phyloP scores from a whole-genome alignment of 495 filamentous ascomycete genomes.

The Aspergillus nanangensis region DNA sequence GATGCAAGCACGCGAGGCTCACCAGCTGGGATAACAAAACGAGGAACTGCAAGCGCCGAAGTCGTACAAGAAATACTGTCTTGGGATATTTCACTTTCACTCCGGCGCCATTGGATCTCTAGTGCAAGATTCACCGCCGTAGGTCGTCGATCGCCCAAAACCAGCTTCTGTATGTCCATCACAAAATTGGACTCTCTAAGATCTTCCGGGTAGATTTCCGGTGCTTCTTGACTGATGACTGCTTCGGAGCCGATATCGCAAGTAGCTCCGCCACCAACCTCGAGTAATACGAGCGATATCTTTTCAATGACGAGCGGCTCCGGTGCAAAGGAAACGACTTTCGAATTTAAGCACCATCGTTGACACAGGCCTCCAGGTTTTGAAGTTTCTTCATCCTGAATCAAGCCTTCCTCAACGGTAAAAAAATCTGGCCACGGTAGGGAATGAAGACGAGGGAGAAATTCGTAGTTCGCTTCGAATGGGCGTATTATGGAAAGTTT shows the following conservation, averaged over 20 bases:
- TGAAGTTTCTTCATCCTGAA: constrained; percentile 18
- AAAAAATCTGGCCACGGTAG: constrained; percentile 87
- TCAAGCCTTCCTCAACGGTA: constrained; percentile 38
- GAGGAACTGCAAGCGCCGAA: constrained; percentile 69
- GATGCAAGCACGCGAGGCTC: constrained; percentile 86
- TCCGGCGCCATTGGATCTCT: constrained; percentile 69
- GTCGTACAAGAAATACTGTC: constrained; percentile 21
- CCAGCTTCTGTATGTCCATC: constrained; percentile 64
- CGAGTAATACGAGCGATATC: constrained; percentile 52
- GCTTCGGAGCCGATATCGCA: constrained; percentile 41
- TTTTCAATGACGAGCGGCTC: constrained; percentile 66
- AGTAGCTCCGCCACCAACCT: constrained; percentile 48
- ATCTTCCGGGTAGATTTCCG: constrained; percentile 54
- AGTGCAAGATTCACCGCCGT: constrained; percentile 71
- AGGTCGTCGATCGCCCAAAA: constrained; percentile 74
- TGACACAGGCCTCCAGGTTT: constrained; percentile 66
- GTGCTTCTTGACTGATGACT: constrained; percentile 25
- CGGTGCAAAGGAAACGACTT: constrained; percentile 68
- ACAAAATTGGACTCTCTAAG: constrained; percentile 67
- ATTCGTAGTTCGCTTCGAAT: constrained; percentile 85
- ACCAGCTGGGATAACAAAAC: constrained; percentile 69
- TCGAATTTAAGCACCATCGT: constrained; percentile 70
- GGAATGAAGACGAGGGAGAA: constrained; percentile 69
- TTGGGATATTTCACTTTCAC: constrained; percentile 3
- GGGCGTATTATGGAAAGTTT: constrained; percentile 71